These are phyloP conservation scores for Nicotiana tabacum DNA, from an alignment of 257 asterid species.

Conservation along the genomic window DNA sequence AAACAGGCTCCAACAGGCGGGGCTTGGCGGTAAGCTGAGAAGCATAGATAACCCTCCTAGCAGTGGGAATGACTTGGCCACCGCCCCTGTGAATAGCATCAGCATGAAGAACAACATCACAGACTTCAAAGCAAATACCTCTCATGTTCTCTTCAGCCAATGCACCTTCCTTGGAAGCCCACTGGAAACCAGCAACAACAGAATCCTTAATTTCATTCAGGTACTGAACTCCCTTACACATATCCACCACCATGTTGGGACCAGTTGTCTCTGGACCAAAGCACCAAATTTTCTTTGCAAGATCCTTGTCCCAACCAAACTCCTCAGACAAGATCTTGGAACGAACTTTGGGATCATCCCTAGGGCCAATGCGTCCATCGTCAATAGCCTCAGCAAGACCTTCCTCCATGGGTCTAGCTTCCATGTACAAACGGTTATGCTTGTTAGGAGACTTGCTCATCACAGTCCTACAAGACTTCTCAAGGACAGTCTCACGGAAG, in stretches of 20 bases:
- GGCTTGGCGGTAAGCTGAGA: conserved; percentile 44
- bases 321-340: conserved; percentile 37
- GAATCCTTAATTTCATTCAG: conserved; percentile 47
- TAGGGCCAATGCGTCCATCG: conserved; percentile 42
- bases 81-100: conserved; percentile 51
- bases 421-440: conserved; percentile 41
- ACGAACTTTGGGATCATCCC: conserved; percentile 35
- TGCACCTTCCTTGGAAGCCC: conserved; percentile 49
- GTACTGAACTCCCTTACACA: conserved; percentile 47
- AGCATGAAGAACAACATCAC: conserved; percentile 43
- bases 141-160: conserved; percentile 42
- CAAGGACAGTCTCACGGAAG: conserved; percentile 32
- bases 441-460: conserved; percentile 42
- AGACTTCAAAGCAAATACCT: conserved; percentile 43
- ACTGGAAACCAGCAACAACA: conserved; percentile 47
- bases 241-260: conserved; percentile 44
- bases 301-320: conserved; percentile 50
- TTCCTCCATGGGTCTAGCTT: conserved; percentile 38
- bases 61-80: conserved; percentile 44
- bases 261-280: conserved; percentile 48
- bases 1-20: conserved; percentile 36
- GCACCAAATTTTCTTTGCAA: conserved; percentile 47
- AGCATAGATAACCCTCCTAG: conserved; percentile 42
- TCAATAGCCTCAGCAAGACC: conserved; percentile 44
- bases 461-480: conserved; percentile 31